A percentile compares a stretch with the other conserved stretches of the same genome.
Evolutionary conservation across 495 filamentous ascomycete species (phyloP).

Genomic region (Monascus purpureus): DNA sequence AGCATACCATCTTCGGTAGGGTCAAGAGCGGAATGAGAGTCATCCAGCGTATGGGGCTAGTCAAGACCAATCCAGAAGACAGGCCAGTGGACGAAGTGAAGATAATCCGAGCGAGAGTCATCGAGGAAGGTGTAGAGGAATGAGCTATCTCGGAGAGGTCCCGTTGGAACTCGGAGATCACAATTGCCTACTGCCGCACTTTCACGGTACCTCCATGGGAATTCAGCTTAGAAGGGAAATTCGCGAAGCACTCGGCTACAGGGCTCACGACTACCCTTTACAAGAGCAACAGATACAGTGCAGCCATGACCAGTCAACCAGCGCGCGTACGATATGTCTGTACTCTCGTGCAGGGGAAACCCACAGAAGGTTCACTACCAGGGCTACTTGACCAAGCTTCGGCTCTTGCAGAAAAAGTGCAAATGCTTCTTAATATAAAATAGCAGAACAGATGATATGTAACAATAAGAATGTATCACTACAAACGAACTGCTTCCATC

Average conservation of each 20-base stretch:
- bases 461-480: constrained; percentile 44
- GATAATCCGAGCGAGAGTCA: constrained; percentile 56
- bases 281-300: too few species aligned
- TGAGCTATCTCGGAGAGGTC: constrained; percentile 5
- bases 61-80: constrained; percentile 73
- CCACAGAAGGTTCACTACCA: too few species aligned
- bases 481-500: constrained; percentile 72
- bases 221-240: background rate
- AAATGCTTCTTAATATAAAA: too few species aligned
- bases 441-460: too few species aligned
- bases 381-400: too few species aligned
- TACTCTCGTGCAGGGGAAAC: too few species aligned
- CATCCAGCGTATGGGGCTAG: constrained; percentile 80
- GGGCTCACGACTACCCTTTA: too few species aligned
- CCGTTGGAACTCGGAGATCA: background rate
- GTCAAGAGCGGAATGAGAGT: constrained; percentile 74
- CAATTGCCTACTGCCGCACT: background rate
- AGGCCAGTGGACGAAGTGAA: constrained; percentile 69
- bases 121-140: constrained; percentile 41
- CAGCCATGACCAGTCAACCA: too few species aligned
- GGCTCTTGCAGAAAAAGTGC: too few species aligned
- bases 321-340: too few species aligned
- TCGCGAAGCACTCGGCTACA: background rate
- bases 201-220: background rate
- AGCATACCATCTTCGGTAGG: constrained; percentile 93